These are phyloP conservation scores for Nemania bipapillata DNA, from an alignment of 2,329 filamentous ascomycete species.

Conservation along the genomic window DNA sequence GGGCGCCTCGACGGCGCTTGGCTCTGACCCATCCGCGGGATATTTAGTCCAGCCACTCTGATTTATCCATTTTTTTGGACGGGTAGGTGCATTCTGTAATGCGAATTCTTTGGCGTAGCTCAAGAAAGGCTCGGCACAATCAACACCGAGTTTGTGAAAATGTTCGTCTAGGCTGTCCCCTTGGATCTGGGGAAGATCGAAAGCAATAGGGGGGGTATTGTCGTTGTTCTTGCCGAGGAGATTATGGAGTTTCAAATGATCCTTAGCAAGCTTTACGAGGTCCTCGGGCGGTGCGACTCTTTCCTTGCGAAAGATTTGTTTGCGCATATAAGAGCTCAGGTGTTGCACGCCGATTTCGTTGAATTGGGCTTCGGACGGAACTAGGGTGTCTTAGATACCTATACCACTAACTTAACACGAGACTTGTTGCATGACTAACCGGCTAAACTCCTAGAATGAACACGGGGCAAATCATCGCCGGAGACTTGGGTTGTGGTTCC, in stretches of 20 bases:
- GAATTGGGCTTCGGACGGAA: slow-evolving; percentile 72
- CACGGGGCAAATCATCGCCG: slow-evolving; percentile 32
- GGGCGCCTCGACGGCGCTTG: slow-evolving; percentile 77
- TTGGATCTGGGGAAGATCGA: slow-evolving; percentile 83
- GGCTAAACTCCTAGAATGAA: slow-evolving; percentile 52
- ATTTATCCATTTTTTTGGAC: slow-evolving; percentile 76
- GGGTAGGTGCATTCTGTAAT: slow-evolving; percentile 66
- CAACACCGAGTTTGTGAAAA: slow-evolving; percentile 86
- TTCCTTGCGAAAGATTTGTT: slow-evolving; percentile 79
- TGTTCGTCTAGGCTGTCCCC: slow-evolving; percentile 90
- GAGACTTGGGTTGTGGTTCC: slow-evolving; percentile 31
- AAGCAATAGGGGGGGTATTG: slow-evolving; percentile 77
- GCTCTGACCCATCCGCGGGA: slow-evolving; percentile 71
- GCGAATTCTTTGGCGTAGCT: slow-evolving; percentile 79
- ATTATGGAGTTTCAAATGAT: slow-evolving; percentile 86
- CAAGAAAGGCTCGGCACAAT: slow-evolving; percentile 87
- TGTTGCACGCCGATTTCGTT: slow-evolving; percentile 97
- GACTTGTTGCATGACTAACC: slow-evolving; percentile 51
- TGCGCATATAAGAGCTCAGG: slow-evolving; percentile 82
- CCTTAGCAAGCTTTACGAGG: slow-evolving; percentile 80
- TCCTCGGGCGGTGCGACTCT: slow-evolving; percentile 70
- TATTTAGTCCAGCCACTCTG: slow-evolving; percentile 97
- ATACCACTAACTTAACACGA: slow-evolving; percentile 2
- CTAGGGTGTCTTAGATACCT: slow-evolving; percentile 48
- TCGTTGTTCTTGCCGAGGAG: slow-evolving; percentile 91